Conservation (phyloP, 805 yeast species). For the Lachancea thermotolerans region DNA sequence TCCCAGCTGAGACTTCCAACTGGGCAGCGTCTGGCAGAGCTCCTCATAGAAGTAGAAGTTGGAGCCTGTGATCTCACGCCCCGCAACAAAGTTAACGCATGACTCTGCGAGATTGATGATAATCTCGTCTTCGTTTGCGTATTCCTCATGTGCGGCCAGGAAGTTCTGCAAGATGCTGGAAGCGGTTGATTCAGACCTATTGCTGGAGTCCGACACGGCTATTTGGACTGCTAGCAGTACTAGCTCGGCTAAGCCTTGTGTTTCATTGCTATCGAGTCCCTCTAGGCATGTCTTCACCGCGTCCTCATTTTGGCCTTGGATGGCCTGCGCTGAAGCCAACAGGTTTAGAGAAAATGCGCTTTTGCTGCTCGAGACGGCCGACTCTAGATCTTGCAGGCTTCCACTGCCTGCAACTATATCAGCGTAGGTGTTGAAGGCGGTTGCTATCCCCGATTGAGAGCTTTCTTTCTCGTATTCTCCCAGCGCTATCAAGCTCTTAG, state of each 20-base stretch:
- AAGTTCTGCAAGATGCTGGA: constrained; percentile 42
- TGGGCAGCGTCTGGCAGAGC: constrained; percentile 47
- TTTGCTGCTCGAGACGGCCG: constrained; percentile 12
- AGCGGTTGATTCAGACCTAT: constrained; percentile 36
- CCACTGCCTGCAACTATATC: constrained; percentile 19
- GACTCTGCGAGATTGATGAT: constrained; percentile 75
- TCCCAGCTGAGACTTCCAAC: constrained; percentile 48
- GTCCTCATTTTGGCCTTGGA: constrained; percentile 26
- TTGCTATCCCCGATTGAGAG: constrained; percentile 19
- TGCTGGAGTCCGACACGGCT: constrained; percentile 30
- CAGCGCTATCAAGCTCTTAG: constrained; percentile 30
- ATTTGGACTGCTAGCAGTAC: constrained; percentile 38
- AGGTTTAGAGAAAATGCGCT: constrained; percentile 21
- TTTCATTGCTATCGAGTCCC: constrained; percentile 38
- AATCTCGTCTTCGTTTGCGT: constrained; percentile 53
- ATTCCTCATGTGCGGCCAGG: constrained; percentile 42
- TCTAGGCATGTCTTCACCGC: constrained; percentile 36
- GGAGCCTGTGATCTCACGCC: constrained; percentile 34
- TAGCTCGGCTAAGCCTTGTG: constrained; percentile 35
- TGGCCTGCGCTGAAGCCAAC: constrained; percentile 25
- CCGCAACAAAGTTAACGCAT: constrained; percentile 46
- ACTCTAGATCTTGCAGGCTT: constrained; percentile 12
- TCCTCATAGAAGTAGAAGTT: constrained; percentile 74
- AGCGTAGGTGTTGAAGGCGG: constrained; percentile 26
- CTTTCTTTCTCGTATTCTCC: constrained; percentile 19